These are phyloP conservation scores for Ceratobasidium sp. DNA, from an alignment of 1,284 basidiomycete species.

Conservation along the genomic window DNA sequence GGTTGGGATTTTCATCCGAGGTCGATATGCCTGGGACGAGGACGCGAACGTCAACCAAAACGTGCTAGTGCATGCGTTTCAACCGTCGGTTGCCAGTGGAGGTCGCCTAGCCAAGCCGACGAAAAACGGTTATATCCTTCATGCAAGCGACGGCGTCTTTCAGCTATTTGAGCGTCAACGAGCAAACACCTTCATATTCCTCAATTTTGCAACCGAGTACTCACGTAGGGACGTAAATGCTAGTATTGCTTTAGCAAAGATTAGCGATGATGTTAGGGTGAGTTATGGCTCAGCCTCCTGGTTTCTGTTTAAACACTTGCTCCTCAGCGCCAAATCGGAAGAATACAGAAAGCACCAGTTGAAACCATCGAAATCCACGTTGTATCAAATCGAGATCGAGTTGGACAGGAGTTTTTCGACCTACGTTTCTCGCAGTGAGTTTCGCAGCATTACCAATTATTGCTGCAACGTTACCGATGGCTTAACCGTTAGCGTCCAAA, in stretches of 20 bases:
- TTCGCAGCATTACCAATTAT: background rate
- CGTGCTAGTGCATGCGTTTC: conserved; percentile 72
- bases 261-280: conserved; percentile 67
- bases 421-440: conserved; percentile 74
- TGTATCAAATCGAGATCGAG: conserved; percentile 72
- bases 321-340: conserved; percentile 67
- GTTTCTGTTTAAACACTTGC: background rate
- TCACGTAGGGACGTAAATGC: conserved; percentile 64
- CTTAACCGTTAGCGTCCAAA: conserved; percentile 62
- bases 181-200: conserved; percentile 69
- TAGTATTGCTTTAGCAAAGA: conserved; percentile 73
- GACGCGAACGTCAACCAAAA: conserved; percentile 69
- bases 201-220: conserved; percentile 63
- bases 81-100: conserved; percentile 64
- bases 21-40: conserved; percentile 71
- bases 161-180: conserved; percentile 69
- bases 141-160: conserved; percentile 66
- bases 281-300: conserved; percentile 41
- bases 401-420: conserved; percentile 74
- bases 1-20: conserved; percentile 71
- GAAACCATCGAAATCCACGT: conserved; percentile 72
- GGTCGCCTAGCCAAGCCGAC: conserved; percentile 63
- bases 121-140: conserved; percentile 64
- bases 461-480: background rate
- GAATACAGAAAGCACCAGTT: conserved; percentile 65